Percentiles rank a stretch among this genome's conserved stretches.
Evolutionary conservation across 345 rosid species (phyloP).

Genomic region (Gynandropsis gynandra): DNA sequence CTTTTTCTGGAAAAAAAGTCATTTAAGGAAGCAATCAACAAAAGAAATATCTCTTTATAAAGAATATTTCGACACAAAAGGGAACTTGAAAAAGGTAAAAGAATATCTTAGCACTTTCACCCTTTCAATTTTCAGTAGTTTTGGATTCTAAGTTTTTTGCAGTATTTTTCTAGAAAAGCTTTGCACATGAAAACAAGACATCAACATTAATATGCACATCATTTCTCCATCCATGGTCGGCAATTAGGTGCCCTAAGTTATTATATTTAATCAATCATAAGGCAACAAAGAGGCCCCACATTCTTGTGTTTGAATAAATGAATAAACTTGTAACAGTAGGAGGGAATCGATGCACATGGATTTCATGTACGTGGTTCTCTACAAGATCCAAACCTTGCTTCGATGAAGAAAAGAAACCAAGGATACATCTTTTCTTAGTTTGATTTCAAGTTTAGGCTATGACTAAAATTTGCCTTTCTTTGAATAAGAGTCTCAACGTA

Average conservation of each 20-base stretch:
- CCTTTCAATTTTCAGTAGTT: background rate
- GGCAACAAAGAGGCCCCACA: slow-evolving; percentile 13
- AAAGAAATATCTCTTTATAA: too few species aligned
- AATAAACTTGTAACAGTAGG: background rate
- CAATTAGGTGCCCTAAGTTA: slow-evolving; percentile 6
- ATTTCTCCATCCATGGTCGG: slow-evolving; percentile 11
- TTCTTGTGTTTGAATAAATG: background rate
- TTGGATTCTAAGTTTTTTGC: slow-evolving; percentile 8
- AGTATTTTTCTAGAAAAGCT: slow-evolving; percentile 6
- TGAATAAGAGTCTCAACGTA: too few species aligned
- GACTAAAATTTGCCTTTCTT: too few species aligned
- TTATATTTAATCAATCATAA: slow-evolving; percentile 4
- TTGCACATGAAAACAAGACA: slow-evolving; percentile 15
- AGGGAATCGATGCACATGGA: slow-evolving; percentile 23
- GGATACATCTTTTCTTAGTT: slow-evolving; percentile 1
- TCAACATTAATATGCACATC: slow-evolving; percentile 3
- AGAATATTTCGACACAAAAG: background rate
- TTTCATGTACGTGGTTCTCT: background rate
- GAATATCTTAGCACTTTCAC: slow-evolving; percentile 2
- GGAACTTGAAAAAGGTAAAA: background rate
- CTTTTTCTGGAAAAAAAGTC: too few species aligned
- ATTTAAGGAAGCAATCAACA: too few species aligned
- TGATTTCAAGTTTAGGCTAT: background rate
- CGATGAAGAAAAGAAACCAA: slow-evolving; percentile 2
- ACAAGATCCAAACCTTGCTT: slow-evolving; percentile 17